Evolutionary conservation across 2,329 filamentous ascomycete species (phyloP).

Genomic region (Sporothrix pallida): DNA sequence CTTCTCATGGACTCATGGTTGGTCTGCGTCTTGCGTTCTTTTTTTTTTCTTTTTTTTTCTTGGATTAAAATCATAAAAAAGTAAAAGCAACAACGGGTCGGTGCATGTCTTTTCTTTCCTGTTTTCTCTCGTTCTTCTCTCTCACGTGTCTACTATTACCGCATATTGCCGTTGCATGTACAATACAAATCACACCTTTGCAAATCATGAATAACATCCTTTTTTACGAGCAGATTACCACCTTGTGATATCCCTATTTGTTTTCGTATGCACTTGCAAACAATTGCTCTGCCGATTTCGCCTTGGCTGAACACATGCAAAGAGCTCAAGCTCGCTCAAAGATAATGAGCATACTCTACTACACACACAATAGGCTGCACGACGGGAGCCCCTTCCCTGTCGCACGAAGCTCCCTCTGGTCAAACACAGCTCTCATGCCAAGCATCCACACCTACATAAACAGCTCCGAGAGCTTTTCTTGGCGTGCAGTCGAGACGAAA

Average conservation of each 20-base stretch:
- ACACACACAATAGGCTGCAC: not conserved
- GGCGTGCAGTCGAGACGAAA: slow-evolving; percentile 8
- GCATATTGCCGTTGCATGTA: not conserved
- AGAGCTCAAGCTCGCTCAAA: too few species aligned
- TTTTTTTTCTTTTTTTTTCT: too few species aligned
- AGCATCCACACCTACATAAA: not conserved
- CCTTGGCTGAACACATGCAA: not conserved
- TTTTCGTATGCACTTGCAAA: too few species aligned
- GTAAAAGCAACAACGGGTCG: not conserved
- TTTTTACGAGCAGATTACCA: not conserved
- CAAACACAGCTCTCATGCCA: not conserved
- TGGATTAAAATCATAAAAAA: not conserved
- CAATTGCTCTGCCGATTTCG: not conserved
- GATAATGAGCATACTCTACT: not conserved
- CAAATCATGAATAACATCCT: not conserved
- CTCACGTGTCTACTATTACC: too few species aligned
- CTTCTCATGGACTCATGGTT: not conserved
- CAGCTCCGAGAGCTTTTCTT: slow-evolving; percentile 20
- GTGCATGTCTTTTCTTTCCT: not conserved
- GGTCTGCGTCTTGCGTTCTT: too few species aligned
- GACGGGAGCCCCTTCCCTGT: slow-evolving; percentile 3
- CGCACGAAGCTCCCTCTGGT: not conserved
- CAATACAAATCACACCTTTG: slow-evolving; percentile 23
- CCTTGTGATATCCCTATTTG: not conserved
- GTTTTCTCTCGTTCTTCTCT: not conserved